Base-by-base conservation (phyloP, 768 basidiomycete species). In the Tephrocybe sp. region DNA sequence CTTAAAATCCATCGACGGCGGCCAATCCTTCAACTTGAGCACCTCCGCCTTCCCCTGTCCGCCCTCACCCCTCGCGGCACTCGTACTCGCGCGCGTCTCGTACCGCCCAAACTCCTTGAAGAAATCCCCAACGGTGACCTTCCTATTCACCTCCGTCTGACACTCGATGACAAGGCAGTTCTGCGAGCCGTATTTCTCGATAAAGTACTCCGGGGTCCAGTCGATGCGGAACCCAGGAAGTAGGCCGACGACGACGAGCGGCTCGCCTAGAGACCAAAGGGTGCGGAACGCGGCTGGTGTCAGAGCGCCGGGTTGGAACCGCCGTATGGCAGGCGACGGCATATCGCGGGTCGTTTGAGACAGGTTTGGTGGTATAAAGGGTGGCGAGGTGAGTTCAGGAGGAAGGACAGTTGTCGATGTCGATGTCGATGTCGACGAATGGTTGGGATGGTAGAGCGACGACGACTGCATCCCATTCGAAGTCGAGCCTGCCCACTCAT, bases 121-220 rank as follows among this genome's bases (percentile, higher is more conserved):
- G 69, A 97, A 98, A 48, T 87, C 79, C 5, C 73, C 77, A 5
- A 98, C 84, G 0, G 80, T 86, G 5, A 82, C 75, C 8, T 76
- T 70, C 55, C 76, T 78, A 60, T 80, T 87, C 44, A 65, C 62
- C 49, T 93, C 86, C 2, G 77, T 80, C 69, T 92, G 86, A 60
- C 92, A 96, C 65, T 96, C 89, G 13, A 92, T 75, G 50, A 97
- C 84, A 45, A 84, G 72, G 64, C 87, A 86, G 22, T 62, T 71
- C 54, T 88, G 79, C 9, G 72, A 65, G 6, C 81, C 84, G 62
- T 88, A 87, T 55, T 83, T 74, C 45, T 80, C 66, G 14, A 82
- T 78, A 66, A 98, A 93, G 61, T 85, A 88, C 49, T 86, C 79
- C 0, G 95, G 95, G 4, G 79, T 84, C 95, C 95, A 98, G 50